A percentile compares a stretch with the other conserved stretches of the same genome.
These are phyloP conservation scores for Obelidium mucronatum DNA, from an alignment of 192 early-diverging fungal genomes.

Conservation along the genomic window DNA sequence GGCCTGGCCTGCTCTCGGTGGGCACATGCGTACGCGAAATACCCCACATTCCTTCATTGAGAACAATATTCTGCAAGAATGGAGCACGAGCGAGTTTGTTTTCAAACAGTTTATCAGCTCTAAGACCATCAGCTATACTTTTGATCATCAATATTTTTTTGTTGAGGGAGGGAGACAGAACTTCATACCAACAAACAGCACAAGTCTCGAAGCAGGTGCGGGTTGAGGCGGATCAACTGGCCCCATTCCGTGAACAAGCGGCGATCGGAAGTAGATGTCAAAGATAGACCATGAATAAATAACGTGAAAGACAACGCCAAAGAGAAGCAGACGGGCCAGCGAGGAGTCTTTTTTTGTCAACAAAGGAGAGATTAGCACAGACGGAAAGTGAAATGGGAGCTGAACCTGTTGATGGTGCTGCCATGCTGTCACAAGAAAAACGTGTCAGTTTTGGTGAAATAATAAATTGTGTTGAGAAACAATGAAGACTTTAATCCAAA, in stretches of 20 bases:
- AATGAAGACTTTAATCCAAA: background rate
- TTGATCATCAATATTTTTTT: background rate
- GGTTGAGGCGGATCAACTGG: slow-evolving; percentile 73
- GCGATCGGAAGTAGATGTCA: slow-evolving; percentile 99
- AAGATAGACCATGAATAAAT: slow-evolving; percentile 92
- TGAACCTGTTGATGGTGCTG: background rate
- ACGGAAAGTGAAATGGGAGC: background rate
- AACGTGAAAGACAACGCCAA: slow-evolving; percentile 91
- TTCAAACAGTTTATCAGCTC: slow-evolving; percentile 93
- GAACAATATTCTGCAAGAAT: slow-evolving; percentile 48
- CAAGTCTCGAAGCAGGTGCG: slow-evolving; percentile 84
- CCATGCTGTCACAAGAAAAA: background rate
- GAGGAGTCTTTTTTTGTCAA: too few relatives aligned
- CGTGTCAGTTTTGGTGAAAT: too few relatives aligned
- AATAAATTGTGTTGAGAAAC: too few relatives aligned
- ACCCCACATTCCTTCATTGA: slow-evolving; percentile 53
- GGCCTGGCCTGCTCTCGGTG: slow-evolving; percentile 94
- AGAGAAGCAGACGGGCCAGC: slow-evolving; percentile 63
- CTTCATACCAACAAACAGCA: slow-evolving; percentile 83
- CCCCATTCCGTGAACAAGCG: slow-evolving; percentile 96
- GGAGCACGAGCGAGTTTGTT: slow-evolving; percentile 50
- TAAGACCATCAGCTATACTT: slow-evolving; percentile 84
- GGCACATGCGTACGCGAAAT: slow-evolving; percentile 84
- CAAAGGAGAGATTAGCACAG: too few relatives aligned
- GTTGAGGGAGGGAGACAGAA: too few relatives aligned